Evolutionary conservation across 306 rosid genomes (phyloP).

Genomic region (Ziziphus jujuba): DNA sequence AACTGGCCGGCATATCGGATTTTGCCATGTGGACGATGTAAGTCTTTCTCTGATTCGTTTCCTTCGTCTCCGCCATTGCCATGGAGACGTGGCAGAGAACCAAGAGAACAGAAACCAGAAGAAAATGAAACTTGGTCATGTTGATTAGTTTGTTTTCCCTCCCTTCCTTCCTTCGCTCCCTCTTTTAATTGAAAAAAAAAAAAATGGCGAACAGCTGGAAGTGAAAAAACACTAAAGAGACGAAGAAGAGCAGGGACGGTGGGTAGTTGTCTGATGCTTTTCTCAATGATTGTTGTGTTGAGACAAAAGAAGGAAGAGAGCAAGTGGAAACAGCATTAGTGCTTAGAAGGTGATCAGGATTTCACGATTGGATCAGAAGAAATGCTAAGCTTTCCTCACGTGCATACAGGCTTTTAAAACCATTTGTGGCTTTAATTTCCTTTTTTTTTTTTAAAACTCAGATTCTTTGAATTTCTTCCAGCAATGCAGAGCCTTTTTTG

Average conservation of each 20-base stretch:
- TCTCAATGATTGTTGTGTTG: constrained; percentile 49
- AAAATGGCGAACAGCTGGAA: background rate
- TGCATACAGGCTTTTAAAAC: constrained; percentile 12
- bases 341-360: background rate
- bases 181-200: background rate
- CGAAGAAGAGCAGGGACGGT: constrained; percentile 16
- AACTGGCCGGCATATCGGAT: constrained; percentile 61
- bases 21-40: constrained; percentile 71
- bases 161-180: background rate
- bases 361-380: background rate
- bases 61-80: constrained; percentile 24
- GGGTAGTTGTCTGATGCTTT: constrained; percentile 49
- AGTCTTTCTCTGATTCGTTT: constrained; percentile 25
- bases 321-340: constrained; percentile 10
- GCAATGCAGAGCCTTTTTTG: background rate
- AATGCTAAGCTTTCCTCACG: constrained; percentile 35
- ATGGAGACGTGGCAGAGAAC: constrained; percentile 23
- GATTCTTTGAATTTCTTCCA: background rate
- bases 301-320: constrained; percentile 39
- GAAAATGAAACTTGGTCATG: background rate
- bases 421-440: background rate
- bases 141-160: background rate
- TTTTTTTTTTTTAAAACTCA: background rate
- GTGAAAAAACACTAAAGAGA: background rate
- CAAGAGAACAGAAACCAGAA: constrained; percentile 25